Conservation (phyloP, 2,329 filamentous ascomycete species). For the Phialocephala sp. region DNA sequence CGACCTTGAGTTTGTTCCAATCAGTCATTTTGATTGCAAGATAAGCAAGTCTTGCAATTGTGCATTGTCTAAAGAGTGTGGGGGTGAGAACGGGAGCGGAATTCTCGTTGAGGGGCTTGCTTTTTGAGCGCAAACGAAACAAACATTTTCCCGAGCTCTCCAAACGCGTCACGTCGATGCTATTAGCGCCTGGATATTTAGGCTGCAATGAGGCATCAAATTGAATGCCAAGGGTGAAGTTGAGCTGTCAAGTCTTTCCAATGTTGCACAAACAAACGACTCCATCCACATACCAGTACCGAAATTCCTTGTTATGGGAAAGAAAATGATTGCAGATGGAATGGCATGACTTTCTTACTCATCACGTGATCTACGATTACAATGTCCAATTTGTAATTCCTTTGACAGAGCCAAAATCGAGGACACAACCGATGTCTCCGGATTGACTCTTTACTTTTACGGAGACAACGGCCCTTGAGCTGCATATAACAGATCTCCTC, state of each 20-base stretch:
- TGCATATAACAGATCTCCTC: conserved; percentile 1
- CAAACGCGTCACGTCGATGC: background rate
- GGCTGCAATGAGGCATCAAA: background rate
- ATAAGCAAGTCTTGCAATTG: conserved; percentile 19
- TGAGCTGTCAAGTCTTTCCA: too few species aligned
- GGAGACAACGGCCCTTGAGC: background rate
- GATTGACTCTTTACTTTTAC: background rate
- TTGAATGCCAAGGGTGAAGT: background rate
- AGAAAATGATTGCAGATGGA: too few species aligned
- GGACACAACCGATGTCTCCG: background rate
- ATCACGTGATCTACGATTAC: too few species aligned
- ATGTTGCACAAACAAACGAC: too few species aligned
- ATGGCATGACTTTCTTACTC: too few species aligned
- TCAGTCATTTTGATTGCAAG: conserved; percentile 50
- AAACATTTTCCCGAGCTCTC: background rate
- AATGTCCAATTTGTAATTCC: too few species aligned
- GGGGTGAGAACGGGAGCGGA: background rate
- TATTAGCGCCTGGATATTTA: background rate
- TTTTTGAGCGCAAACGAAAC: conserved; percentile 3
- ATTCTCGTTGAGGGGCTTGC: conserved; percentile 7
- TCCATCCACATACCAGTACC: too few species aligned
- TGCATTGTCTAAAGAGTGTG: conserved; percentile 30
- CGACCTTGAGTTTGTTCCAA: conserved; percentile 69
- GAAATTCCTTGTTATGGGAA: too few species aligned
- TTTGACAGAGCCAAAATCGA: background rate